Percentiles rank a stretch among this genome's conserved stretches.
Evolutionary conservation across 441 rosid genomes (phyloP).

Genomic region (Theobroma grandiflorum): DNA sequence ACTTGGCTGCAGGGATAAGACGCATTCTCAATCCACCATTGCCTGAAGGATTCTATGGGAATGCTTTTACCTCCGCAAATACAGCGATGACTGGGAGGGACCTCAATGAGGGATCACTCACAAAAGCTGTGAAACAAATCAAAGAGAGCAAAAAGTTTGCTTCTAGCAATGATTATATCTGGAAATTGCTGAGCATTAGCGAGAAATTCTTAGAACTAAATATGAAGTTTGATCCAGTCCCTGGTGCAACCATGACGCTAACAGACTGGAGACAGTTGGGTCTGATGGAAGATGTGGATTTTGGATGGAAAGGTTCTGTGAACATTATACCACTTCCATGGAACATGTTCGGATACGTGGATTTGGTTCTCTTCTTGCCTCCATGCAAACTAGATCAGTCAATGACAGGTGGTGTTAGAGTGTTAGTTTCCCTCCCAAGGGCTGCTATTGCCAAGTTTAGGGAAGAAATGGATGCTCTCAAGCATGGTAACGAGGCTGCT

Average conservation of each 20-base stretch:
- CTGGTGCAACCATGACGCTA: conserved; percentile 46
- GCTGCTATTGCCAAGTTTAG: conserved; percentile 51
- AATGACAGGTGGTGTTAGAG: conserved; percentile 59
- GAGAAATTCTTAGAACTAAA: conserved; percentile 44
- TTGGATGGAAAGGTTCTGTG: conserved; percentile 57
- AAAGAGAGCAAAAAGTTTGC: conserved; percentile 49
- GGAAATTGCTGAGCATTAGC: conserved; percentile 26
- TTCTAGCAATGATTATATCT: conserved; percentile 33
- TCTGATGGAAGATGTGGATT: conserved; percentile 53
- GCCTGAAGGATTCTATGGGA: conserved; percentile 61
- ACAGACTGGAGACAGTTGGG: conserved; percentile 72
- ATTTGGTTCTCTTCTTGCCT: conserved; percentile 59
- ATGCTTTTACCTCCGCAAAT: conserved; percentile 53
- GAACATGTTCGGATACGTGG: conserved; percentile 47
- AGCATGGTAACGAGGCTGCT: conserved; percentile 9
- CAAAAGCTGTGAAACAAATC: conserved; percentile 42
- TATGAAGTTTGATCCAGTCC: conserved; percentile 30
- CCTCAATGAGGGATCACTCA: conserved; percentile 38
- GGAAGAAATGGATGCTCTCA: conserved; percentile 50
- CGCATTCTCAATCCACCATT: conserved; percentile 48
- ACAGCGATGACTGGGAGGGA: conserved; percentile 39
- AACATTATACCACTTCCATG: conserved; percentile 59
- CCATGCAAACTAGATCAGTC: conserved; percentile 37
- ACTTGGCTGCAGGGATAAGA: conserved; percentile 53
- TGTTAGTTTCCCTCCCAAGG: conserved; percentile 54